phyloP scores from a whole-genome alignment of 2,329 filamentous ascomycete species.

The Chrysosporium keratinophilum region DNA sequence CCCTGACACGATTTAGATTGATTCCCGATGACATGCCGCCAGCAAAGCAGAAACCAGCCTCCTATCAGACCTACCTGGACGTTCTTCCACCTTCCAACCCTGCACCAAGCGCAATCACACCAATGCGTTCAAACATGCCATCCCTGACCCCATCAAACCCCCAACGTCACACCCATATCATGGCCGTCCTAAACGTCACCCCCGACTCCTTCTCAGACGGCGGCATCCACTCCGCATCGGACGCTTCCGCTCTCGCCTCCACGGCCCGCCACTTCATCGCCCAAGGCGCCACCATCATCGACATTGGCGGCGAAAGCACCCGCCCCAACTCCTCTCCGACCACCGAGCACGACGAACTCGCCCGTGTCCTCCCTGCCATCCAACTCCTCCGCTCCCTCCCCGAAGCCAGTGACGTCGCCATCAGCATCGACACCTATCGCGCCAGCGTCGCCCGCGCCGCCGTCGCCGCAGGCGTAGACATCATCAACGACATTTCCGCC shows the following conservation, averaged over 20 bases:
- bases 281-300: slow-evolving; percentile 70
- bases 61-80: slow-evolving; percentile 29
- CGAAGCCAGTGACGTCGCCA: slow-evolving; percentile 52
- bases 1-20: slow-evolving; percentile 7
- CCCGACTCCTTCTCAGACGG: slow-evolving; percentile 97
- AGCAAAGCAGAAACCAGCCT: slow-evolving; percentile 20
- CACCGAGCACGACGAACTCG: slow-evolving; percentile 60
- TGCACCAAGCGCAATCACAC: slow-evolving; percentile 31
- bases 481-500: slow-evolving; percentile 90
- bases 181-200: slow-evolving; percentile 91
- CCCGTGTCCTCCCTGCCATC: slow-evolving; percentile 71
- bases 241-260: slow-evolving; percentile 42
- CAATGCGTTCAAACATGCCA: slow-evolving; percentile 32
- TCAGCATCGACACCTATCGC: slow-evolving; percentile 90
- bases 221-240: slow-evolving; percentile 48
- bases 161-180: slow-evolving; percentile 59
- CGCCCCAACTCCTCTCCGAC: slow-evolving; percentile 64
- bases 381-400: slow-evolving; percentile 58
- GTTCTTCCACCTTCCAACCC: slow-evolving; percentile 28
- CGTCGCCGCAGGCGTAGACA: slow-evolving; percentile 68
- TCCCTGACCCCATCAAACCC: slow-evolving; percentile 50
- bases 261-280: slow-evolving; percentile 54
- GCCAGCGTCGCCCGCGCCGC: slow-evolving; percentile 69
- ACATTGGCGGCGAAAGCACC: slow-evolving; percentile 88
- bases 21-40: slow-evolving; percentile 27